phyloP scores from a whole-genome alignment of 306 rosid genomes.

The Fagus crenata region DNA sequence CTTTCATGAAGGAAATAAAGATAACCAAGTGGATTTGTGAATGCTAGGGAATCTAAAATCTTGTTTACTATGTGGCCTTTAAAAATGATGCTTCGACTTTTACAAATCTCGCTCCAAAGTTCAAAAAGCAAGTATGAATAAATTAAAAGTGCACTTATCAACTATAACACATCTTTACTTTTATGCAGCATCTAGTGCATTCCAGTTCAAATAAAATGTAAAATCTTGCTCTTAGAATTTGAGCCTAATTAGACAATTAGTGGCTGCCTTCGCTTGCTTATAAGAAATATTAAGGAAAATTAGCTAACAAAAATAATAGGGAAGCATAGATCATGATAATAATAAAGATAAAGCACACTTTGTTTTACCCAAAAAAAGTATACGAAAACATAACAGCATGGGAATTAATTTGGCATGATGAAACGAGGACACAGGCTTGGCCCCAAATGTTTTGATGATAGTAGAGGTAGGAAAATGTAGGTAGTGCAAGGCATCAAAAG shows the following conservation, averaged over 20 bases:
- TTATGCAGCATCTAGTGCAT: neutral
- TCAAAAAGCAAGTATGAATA: slow-evolving; percentile 23
- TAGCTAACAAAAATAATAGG: neutral
- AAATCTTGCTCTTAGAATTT: neutral
- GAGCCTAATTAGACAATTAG: neutral
- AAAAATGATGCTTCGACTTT: slow-evolving; percentile 23
- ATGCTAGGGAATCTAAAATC: slow-evolving; percentile 34
- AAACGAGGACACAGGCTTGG: neutral
- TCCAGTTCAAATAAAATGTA: neutral
- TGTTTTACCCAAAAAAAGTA: neutral
- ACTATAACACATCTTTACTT: neutral
- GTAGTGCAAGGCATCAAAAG: neutral
- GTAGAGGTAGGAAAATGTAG: too few species aligned
- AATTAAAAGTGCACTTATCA: slow-evolving; percentile 21
- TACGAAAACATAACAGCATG: too few species aligned
- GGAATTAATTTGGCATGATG: too few species aligned
- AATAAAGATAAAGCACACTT: neutral
- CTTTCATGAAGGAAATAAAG: slow-evolving; percentile 18
- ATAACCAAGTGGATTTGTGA: slow-evolving; percentile 26
- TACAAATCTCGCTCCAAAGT: slow-evolving; percentile 28
- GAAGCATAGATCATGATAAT: neutral
- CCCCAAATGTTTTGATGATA: too few species aligned
- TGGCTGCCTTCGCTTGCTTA: neutral
- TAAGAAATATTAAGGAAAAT: neutral
- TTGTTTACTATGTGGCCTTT: slow-evolving; percentile 12